Conservation (phyloP, 805 yeast species). For the Teunomyces tritomae region DNA sequence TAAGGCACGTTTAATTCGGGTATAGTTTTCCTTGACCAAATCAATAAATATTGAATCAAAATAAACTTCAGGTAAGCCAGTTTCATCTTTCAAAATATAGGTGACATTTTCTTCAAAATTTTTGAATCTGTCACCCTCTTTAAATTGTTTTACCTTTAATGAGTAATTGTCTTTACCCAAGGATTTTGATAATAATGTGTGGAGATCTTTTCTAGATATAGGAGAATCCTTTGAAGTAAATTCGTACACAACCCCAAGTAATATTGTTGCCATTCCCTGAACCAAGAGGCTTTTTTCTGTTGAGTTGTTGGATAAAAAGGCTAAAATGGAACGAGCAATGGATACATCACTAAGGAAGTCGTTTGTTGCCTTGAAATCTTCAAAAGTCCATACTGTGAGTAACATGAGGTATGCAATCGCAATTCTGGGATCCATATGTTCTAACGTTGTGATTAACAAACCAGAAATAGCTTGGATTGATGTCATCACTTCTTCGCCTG, state of each 20-base stretch:
- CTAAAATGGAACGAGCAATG: conserved; percentile 62
- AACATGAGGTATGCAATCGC: conserved; percentile 76
- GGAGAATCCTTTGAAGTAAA: conserved; percentile 66
- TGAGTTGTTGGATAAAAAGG: conserved; percentile 51
- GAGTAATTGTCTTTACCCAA: conserved; percentile 80
- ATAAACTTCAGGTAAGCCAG: conserved; percentile 85
- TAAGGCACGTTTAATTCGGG: conserved; percentile 66
- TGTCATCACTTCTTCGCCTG: conserved; percentile 67
- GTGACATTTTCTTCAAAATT: conserved; percentile 54
- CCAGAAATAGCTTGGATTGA: conserved; percentile 78
- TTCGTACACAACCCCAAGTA: conserved; percentile 79
- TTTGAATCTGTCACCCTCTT: conserved; percentile 54
- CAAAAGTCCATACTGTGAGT: conserved; percentile 73
- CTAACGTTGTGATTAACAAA: conserved; percentile 62
- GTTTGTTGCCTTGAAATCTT: conserved; percentile 69
- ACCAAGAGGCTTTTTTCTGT: conserved; percentile 52
- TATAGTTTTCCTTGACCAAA: conserved; percentile 65
- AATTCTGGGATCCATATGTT: conserved; percentile 65
- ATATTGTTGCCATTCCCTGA: conserved; percentile 68
- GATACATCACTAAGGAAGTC: conserved; percentile 71
- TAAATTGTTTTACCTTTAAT: conserved; percentile 69
- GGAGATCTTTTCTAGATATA: conserved; percentile 56
- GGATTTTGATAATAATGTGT: conserved; percentile 60
- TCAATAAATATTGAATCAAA: conserved; percentile 64
- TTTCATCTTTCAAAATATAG: conserved; percentile 60